phyloP scores from a whole-genome alignment of 345 rosid genomes.

The Sonneratia alba region DNA sequence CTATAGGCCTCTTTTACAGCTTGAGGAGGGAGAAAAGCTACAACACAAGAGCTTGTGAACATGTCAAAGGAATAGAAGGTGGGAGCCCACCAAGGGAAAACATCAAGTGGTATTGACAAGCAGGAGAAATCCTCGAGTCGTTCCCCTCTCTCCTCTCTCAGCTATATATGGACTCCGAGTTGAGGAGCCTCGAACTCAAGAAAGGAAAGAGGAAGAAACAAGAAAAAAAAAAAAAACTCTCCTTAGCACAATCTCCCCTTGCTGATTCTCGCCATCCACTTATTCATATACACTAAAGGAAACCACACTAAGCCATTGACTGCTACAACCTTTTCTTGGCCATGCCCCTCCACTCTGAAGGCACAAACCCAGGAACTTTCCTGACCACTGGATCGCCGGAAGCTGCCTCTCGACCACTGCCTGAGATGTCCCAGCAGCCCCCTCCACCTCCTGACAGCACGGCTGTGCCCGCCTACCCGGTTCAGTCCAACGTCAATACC shows the following conservation, averaged over 20 bases:
- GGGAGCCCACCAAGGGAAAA: slow-evolving; percentile 34
- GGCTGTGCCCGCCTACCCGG: slow-evolving; percentile 34
- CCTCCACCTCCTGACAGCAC: slow-evolving; percentile 9
- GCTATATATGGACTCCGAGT: too few species aligned
- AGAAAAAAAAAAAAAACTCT: too few species aligned
- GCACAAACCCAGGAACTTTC: slow-evolving; percentile 41
- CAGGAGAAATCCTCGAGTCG: slow-evolving; percentile 18
- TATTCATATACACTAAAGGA: too few species aligned
- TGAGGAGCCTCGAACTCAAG: too few species aligned
- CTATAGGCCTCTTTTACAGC: too few species aligned
- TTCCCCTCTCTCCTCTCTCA: too few species aligned
- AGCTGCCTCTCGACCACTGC: slow-evolving; percentile 5
- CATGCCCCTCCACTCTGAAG: slow-evolving; percentile 35
- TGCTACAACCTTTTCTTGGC: neutral
- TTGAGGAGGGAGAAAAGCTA: too few species aligned
- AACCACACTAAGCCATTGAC: too few species aligned
- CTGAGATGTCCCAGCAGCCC: slow-evolving; percentile 1
- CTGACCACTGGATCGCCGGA: slow-evolving; percentile 11
- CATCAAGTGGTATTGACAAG: slow-evolving; percentile 12
- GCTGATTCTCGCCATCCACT: too few species aligned
- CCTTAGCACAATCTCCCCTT: too few species aligned
- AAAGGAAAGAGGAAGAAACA: too few species aligned
- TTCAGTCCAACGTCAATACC: slow-evolving; percentile 32
- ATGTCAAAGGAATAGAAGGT: slow-evolving; percentile 15
- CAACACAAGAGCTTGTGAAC: slow-evolving; percentile 11